phyloP scores from a whole-genome alignment of 176 grass and related monocot genomes.

The Panicum miliaceum region DNA sequence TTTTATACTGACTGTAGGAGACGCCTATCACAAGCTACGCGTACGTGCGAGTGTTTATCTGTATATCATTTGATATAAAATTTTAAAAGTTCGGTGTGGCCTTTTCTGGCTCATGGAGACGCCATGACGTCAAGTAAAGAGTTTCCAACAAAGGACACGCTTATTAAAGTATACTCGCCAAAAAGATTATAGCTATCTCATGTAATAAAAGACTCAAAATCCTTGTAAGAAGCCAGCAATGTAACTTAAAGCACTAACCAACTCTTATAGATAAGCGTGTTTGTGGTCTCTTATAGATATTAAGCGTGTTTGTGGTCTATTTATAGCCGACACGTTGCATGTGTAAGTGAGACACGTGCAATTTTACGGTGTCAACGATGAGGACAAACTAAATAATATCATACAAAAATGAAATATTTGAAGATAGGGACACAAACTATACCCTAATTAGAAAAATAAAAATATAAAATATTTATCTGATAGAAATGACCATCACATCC shows the following conservation, averaged over 20 bases:
- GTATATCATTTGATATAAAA: background rate
- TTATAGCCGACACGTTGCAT: accelerated
- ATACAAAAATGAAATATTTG: background rate
- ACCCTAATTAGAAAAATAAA: background rate
- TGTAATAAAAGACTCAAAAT: background rate
- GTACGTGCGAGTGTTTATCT: background rate
- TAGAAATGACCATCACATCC: accelerated
- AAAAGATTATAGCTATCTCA: background rate
- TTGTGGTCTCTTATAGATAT: background rate
- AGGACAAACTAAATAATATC: background rate
- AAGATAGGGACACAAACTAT: background rate
- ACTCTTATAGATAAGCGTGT: background rate
- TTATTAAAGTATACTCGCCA: background rate
- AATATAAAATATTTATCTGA: background rate
- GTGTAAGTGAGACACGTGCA: background rate
- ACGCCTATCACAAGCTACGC: background rate
- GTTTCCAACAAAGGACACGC: accelerated
- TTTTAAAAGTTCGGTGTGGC: background rate
- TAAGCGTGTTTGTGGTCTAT: background rate
- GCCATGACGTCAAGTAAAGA: background rate
- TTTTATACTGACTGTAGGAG: background rate
- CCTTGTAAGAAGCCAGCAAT: no score
- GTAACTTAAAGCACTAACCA: background rate
- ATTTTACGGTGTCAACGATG: accelerated
- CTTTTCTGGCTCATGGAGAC: background rate